A percentile compares a stretch with the other conserved stretches of the same genome.
These are phyloP conservation scores for Infundibulicybe gibba DNA, from an alignment of 768 basidiomycete genomes.

Conservation along the genomic window DNA sequence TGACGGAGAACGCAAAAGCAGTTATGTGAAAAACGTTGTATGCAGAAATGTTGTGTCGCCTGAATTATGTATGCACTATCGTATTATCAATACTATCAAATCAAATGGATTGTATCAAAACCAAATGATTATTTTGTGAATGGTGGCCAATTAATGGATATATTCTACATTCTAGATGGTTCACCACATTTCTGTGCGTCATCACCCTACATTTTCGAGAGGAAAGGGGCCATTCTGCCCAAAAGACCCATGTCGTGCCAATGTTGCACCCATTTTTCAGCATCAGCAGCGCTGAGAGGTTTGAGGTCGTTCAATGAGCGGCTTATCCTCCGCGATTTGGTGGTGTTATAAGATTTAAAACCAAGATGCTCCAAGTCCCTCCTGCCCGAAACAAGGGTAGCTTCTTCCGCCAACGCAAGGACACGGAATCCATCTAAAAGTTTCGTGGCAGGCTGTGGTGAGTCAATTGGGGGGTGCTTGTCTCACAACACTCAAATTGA, in stretches of 20 bases:
- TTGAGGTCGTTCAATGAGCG: conserved; percentile 12
- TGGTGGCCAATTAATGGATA: background rate
- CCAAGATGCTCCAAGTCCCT: conserved; percentile 11
- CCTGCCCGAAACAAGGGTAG: conserved; percentile 4
- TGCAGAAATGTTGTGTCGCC: background rate
- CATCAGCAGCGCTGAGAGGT: conserved; percentile 8
- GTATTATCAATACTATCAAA: background rate
- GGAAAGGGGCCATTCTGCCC: too few relatives aligned
- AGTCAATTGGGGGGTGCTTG: background rate
- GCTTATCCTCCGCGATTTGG: conserved; percentile 12
- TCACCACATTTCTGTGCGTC: background rate
- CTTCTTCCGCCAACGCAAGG: conserved; percentile 14
- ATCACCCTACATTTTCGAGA: too few relatives aligned
- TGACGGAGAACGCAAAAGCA: conserved; percentile 39
- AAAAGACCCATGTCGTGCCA: too few relatives aligned
- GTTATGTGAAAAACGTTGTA: conserved; percentile 11
- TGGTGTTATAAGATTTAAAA: conserved; percentile 11
- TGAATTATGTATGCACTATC: background rate
- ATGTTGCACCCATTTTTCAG: conserved; percentile 15
- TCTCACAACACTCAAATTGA: conserved; percentile 1
- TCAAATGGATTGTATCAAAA: too few relatives aligned
- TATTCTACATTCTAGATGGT: background rate
- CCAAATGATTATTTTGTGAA: too few relatives aligned
- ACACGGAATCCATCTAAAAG: conserved; percentile 21
- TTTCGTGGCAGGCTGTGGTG: conserved; percentile 33